Conservation (phyloP, 345 rosid genomes). For the Carallia pectinifolia region DNA sequence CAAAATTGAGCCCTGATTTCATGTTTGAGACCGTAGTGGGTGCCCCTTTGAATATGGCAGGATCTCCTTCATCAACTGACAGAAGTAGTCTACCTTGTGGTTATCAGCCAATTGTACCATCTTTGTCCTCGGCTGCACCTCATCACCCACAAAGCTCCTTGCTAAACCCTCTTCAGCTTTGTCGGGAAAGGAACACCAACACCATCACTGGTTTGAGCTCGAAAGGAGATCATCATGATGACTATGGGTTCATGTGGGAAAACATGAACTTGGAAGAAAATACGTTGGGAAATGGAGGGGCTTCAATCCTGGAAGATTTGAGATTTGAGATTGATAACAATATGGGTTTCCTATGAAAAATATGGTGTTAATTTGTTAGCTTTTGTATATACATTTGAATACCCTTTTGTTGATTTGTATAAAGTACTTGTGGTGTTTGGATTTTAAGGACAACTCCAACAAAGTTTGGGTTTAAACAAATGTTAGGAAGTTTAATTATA, state of each 20-base stretch:
- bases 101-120: conserved; percentile 22
- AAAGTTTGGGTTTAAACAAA: no score
- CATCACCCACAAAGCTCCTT: conserved; percentile 33
- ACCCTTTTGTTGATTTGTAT: conserved; percentile 20
- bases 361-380: not conserved
- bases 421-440: not conserved
- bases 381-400: not conserved
- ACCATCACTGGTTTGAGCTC: conserved; percentile 27
- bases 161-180: conserved; percentile 40
- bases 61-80: conserved; percentile 16
- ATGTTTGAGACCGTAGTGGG: conserved; percentile 24
- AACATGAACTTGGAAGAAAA: conserved; percentile 39
- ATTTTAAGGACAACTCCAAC: not conserved
- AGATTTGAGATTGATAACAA: conserved; percentile 44
- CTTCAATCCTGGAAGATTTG: conserved; percentile 42
- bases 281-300: conserved; percentile 36
- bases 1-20: conserved; percentile 25
- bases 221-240: conserved; percentile 33
- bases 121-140: conserved; percentile 28
- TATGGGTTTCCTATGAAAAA: conserved; percentile 36
- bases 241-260: conserved; percentile 51
- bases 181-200: conserved; percentile 28
- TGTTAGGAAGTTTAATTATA: no score
- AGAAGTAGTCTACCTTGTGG: conserved; percentile 21
- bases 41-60: conserved; percentile 18